Percentiles rank a stretch among this genome's conserved stretches.
Conservation (phyloP, 1,139 yeast genomes). For the Cylindricascospora bacillispora region DNA sequence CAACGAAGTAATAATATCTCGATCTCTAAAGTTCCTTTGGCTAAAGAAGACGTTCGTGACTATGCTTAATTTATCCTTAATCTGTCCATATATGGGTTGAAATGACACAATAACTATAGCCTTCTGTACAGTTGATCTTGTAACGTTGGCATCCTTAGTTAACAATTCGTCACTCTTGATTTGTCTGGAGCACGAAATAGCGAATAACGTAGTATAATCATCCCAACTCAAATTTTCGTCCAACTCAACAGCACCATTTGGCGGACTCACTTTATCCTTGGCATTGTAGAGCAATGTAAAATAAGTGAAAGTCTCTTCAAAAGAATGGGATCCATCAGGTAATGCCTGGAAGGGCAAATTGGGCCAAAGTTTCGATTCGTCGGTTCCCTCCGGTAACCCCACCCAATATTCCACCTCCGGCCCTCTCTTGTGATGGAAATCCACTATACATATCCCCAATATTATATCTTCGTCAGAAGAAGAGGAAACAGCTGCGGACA, state of each 20-base stretch:
- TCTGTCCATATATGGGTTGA: conserved; percentile 78
- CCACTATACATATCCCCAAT: conserved; percentile 80
- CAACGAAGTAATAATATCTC: conserved; percentile 51
- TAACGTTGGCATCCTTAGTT: conserved; percentile 50
- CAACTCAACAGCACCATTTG: conserved; percentile 30
- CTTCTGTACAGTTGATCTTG: conserved; percentile 84
- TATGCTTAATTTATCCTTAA: conserved; percentile 80
- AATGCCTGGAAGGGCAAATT: conserved; percentile 85
- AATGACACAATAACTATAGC: conserved; percentile 79
- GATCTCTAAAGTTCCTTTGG: conserved; percentile 67
- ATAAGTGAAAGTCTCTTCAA: conserved; percentile 86
- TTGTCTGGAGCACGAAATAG: conserved; percentile 88
- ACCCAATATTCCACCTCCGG: conserved; percentile 94
- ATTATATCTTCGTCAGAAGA: conserved; percentile 33
- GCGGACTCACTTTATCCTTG: conserved; percentile 23
- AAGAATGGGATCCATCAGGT: conserved; percentile 91
- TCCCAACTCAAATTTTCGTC: conserved; percentile 23
- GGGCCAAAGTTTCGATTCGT: conserved; percentile 54
- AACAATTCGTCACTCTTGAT: conserved; percentile 50
- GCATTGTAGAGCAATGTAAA: conserved; percentile 77
- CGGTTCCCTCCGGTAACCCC: conserved; percentile 41
- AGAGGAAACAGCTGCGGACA: not conserved
- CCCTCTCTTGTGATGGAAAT: conserved; percentile 87
- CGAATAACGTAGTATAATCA: conserved; percentile 58
- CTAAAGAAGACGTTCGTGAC: conserved; percentile 78